Evolutionary conservation across 495 filamentous ascomycete species (phyloP).

Genomic region (Tuber umbilicatum): DNA sequence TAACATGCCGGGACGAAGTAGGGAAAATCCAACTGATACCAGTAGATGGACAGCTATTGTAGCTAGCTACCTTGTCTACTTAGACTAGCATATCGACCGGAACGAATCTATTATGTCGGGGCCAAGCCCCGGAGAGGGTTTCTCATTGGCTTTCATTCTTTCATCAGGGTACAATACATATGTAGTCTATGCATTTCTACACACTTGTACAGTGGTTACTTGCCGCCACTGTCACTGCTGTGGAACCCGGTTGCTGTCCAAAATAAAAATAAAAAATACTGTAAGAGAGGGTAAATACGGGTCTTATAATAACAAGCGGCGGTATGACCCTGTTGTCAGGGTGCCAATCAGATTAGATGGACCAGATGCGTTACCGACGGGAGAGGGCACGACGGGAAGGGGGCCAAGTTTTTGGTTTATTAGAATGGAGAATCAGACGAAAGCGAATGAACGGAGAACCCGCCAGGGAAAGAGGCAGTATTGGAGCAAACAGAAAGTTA

Average conservation of each 20-base stretch:
- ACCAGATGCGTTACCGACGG: neutral
- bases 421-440: neutral
- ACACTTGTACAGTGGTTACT: neutral
- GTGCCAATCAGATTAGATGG: neutral
- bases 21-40: neutral
- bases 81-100: neutral
- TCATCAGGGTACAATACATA: neutral
- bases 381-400: neutral
- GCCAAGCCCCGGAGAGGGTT: neutral
- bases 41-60: neutral
- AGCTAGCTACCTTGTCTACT: neutral
- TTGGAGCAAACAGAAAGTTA: neutral
- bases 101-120: neutral
- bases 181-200: neutral
- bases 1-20: neutral
- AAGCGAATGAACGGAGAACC: neutral
- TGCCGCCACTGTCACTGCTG: neutral
- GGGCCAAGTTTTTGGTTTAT: neutral
- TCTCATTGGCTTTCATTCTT: neutral
- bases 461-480: neutral
- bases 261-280: neutral
- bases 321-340: neutral
- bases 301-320: neutral
- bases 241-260: neutral
- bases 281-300: neutral